Percentiles rank a stretch among this genome's conserved stretches.
Evolutionary conservation across 805 yeast genomes (phyloP).

Genomic region (Candida glaebosa): DNA sequence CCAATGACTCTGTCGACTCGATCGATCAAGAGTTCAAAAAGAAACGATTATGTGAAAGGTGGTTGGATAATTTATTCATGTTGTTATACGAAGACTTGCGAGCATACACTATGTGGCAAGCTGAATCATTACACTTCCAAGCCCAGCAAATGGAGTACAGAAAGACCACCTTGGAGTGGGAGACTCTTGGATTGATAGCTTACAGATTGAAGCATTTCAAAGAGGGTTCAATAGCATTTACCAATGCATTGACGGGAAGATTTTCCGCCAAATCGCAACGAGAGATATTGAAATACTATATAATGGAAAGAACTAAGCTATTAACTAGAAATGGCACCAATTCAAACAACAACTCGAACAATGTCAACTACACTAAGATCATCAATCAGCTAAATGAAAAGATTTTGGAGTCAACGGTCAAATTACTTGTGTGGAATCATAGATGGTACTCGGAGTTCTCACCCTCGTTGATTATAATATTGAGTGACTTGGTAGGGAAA

Average conservation of each 20-base stretch:
- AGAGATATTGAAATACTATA: slow-evolving; percentile 66
- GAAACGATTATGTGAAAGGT: slow-evolving; percentile 67
- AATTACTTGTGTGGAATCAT: slow-evolving; percentile 94
- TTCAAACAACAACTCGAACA: slow-evolving; percentile 9
- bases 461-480: slow-evolving; percentile 55
- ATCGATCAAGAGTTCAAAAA: slow-evolving; percentile 49
- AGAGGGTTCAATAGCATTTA: slow-evolving; percentile 85
- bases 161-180: slow-evolving; percentile 88
- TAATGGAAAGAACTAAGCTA: slow-evolving; percentile 43
- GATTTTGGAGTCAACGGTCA: slow-evolving; percentile 67
- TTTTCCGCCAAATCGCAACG: slow-evolving; percentile 80
- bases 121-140: slow-evolving; percentile 83
- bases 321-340: slow-evolving; percentile 21
- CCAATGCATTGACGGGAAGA: slow-evolving; percentile 63
- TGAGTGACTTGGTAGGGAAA: slow-evolving; percentile 61
- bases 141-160: slow-evolving; percentile 79
- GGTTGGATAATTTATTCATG: slow-evolving; percentile 72
- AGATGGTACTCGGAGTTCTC: slow-evolving; percentile 96
- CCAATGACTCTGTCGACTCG: slow-evolving; percentile 11
- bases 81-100: slow-evolving; percentile 68
- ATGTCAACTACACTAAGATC: slow-evolving; percentile 35
- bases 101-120: slow-evolving; percentile 89
- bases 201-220: slow-evolving; percentile 78
- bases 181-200: slow-evolving; percentile 82
- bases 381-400: slow-evolving; percentile 46